These are phyloP conservation scores for Fusarium sp. DNA, from an alignment of 2,329 filamentous ascomycete genomes.

Conservation along the genomic window DNA sequence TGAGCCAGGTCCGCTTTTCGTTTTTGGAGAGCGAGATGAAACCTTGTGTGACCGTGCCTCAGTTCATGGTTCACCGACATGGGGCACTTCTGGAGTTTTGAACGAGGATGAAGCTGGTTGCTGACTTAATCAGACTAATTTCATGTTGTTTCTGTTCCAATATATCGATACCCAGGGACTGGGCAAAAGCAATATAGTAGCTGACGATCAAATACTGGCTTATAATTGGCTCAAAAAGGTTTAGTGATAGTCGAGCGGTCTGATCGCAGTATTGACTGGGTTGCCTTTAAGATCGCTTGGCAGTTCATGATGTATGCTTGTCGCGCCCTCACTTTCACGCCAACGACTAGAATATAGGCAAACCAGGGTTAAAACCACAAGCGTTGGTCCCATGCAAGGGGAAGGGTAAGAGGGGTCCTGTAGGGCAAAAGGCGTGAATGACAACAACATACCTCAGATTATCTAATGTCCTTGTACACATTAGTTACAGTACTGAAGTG, in stretches of 20 bases:
- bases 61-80: neutral
- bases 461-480: conserved; percentile 2
- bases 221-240: conserved; percentile 14
- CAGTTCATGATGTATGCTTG: conserved; percentile 12
- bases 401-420: conserved; percentile 4
- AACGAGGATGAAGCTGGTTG: conserved; percentile 5
- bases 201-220: neutral
- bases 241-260: neutral
- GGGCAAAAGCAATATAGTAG: neutral
- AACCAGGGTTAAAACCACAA: conserved; percentile 15
- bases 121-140: neutral
- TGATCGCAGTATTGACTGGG: neutral
- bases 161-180: neutral
- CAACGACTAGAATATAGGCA: conserved; percentile 10
- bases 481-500: conserved; percentile 1
- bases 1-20: neutral
- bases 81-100: neutral
- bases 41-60: neutral
- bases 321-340: conserved; percentile 26
- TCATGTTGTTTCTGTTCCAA: neutral
- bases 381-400: conserved; percentile 15
- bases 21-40: neutral
- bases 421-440: conserved; percentile 22
- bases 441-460: conserved; percentile 16
- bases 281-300: conserved; percentile 9